A percentile compares a stretch with the other conserved stretches of the same genome.
phyloP scores from a whole-genome alignment of 768 basidiomycete species.

The Ramaria sp. region DNA sequence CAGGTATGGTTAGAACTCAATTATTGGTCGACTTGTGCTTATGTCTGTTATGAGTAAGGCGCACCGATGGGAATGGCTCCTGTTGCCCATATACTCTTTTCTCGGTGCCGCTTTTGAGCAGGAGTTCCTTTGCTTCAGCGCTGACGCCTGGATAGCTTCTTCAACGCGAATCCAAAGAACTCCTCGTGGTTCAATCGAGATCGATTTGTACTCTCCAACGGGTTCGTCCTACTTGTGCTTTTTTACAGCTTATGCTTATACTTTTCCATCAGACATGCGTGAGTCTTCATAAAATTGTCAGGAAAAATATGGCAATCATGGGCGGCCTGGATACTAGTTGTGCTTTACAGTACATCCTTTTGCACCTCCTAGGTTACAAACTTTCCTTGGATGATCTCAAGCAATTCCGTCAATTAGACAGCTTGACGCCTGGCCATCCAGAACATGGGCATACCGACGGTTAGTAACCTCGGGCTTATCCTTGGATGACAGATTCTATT shows the following conservation, averaged over 20 bases:
- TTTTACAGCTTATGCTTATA: background rate
- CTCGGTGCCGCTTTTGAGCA: conserved; percentile 35
- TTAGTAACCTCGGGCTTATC: conserved; percentile 12
- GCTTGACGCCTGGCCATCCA: conserved; percentile 89
- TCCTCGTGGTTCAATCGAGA: conserved; percentile 95
- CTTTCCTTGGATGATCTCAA: conserved; percentile 89
- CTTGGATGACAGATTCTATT: background rate
- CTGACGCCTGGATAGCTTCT: conserved; percentile 41
- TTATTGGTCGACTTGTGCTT: background rate
- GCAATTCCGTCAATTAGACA: conserved; percentile 83
- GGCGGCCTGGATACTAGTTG: conserved; percentile 41
- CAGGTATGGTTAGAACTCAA: conserved; percentile 36
- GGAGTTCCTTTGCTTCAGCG: background rate
- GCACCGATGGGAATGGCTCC: conserved; percentile 95
- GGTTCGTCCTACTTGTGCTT: conserved; percentile 35
- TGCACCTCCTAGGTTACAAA: conserved; percentile 89
- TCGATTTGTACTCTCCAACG: conserved; percentile 94
- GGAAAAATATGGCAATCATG: conserved; percentile 1
- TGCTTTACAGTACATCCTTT: conserved; percentile 84
- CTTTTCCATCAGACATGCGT: conserved; percentile 53
- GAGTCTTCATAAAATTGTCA: conserved; percentile 22
- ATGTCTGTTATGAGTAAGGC: conserved; percentile 27
- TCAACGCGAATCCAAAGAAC: conserved; percentile 81
- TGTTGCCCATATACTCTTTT: conserved; percentile 69
- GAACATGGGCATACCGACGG: conserved; percentile 65